These are phyloP conservation scores for Chlamydomonas reinhardtii DNA, from an alignment of 163 green algal species.

Conservation along the genomic window DNA sequence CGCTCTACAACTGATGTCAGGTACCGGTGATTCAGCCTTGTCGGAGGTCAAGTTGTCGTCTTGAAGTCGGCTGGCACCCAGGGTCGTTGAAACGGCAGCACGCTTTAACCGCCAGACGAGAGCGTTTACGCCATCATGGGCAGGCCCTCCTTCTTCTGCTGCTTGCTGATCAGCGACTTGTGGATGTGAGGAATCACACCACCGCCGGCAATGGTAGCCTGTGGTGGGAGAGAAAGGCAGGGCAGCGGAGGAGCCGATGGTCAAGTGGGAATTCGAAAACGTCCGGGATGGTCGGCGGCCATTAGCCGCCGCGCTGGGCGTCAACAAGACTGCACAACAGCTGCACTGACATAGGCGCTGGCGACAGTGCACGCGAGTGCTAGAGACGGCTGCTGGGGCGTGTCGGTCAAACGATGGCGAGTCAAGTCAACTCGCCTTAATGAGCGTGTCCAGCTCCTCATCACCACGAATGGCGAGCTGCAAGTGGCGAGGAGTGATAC, in stretches of 20 bases:
- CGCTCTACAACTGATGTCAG: too few species aligned
- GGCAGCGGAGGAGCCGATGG: not conserved
- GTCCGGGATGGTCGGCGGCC: not conserved
- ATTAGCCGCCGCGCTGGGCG: too few species aligned
- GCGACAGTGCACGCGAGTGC: too few species aligned
- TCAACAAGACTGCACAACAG: not conserved
- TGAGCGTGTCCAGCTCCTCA: constrained; percentile 98
- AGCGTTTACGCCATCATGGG: constrained; percentile 16
- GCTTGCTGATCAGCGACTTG: constrained; percentile 99
- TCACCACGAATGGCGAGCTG: constrained; percentile 99
- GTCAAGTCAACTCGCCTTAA: constrained; percentile 86
- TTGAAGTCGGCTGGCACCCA: too few species aligned
- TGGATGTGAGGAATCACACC: constrained; percentile 99
- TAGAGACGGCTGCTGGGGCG: too few species aligned
- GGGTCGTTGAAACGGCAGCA: too few species aligned
- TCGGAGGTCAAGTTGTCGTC: too few species aligned
- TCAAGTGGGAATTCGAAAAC: not conserved
- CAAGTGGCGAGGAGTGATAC: constrained; percentile 98
- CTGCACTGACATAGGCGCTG: too few species aligned
- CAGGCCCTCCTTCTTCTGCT: constrained; percentile 62
- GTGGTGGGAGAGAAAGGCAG: constrained; percentile 10
- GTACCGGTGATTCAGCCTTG: too few species aligned
- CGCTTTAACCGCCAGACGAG: too few species aligned
- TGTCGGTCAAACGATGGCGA: not conserved
- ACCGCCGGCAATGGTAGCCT: constrained; percentile 99